These are phyloP conservation scores for Umbelopsis sp. DNA, from an alignment of 192 early-diverging fungal species.

Conservation along the genomic window DNA sequence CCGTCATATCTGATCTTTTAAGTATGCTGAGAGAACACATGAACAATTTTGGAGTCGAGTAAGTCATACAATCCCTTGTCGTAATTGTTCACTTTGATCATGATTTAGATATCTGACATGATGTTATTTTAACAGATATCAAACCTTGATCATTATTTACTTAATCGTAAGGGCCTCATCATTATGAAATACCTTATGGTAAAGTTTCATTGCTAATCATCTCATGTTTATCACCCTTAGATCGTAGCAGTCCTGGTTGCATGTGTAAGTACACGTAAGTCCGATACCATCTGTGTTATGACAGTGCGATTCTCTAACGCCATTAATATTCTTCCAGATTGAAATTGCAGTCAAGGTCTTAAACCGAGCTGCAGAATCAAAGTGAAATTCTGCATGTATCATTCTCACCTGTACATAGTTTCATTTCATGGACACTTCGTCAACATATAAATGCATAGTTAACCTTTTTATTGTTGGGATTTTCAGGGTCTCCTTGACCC, in stretches of 20 bases:
- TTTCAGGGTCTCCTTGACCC: too few species aligned
- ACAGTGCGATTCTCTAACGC: neutral
- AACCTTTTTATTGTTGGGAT: too few species aligned
- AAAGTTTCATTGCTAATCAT: neutral
- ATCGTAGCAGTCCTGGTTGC: slow-evolving; percentile 42
- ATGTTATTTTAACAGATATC: neutral
- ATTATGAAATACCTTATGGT: neutral
- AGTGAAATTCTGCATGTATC: neutral
- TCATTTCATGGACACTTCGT: neutral
- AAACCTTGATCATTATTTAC: neutral
- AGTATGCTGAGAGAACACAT: slow-evolving; percentile 64
- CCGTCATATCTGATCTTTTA: slow-evolving; percentile 61
- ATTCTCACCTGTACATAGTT: neutral
- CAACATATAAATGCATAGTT: too few species aligned
- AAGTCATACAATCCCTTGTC: slow-evolving; percentile 63
- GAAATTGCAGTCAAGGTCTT: slow-evolving; percentile 36
- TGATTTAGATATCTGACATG: neutral
- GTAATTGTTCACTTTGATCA: neutral
- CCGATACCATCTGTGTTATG: neutral
- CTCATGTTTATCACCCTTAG: neutral
- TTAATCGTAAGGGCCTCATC: neutral
- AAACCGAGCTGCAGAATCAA: neutral
- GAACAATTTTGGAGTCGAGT: slow-evolving; percentile 54
- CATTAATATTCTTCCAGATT: slow-evolving; percentile 22
- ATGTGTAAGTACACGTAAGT: slow-evolving; percentile 31